These are phyloP conservation scores for Tolypocladium tropicale DNA, from an alignment of 2,329 filamentous ascomycete species.

Conservation along the genomic window DNA sequence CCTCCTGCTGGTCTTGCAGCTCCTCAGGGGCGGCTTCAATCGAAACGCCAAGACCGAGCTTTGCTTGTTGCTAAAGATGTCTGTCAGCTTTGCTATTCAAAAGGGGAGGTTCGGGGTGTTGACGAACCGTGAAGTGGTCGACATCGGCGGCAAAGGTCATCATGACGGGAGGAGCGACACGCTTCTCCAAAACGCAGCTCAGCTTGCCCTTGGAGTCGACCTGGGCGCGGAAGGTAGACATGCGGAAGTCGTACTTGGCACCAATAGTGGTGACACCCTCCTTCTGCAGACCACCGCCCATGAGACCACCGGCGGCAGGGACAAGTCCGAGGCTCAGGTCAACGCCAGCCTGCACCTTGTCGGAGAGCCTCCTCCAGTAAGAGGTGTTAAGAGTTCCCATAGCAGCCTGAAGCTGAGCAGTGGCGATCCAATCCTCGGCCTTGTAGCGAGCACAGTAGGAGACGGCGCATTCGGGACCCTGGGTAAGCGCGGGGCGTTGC, in stretches of 20 bases:
- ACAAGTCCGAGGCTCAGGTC: slow-evolving; percentile 85
- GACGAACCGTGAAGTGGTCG: slow-evolving; percentile 87
- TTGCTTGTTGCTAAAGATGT: slow-evolving; percentile 68
- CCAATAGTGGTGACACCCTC: slow-evolving; percentile 88
- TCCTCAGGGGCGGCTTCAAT: slow-evolving; percentile 80
- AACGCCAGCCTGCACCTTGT: slow-evolving; percentile 92
- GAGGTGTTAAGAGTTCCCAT: slow-evolving; percentile 82
- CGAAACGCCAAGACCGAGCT: slow-evolving; percentile 88
- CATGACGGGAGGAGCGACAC: slow-evolving; percentile 82
- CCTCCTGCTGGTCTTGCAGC: slow-evolving; percentile 74
- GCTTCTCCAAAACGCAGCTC: slow-evolving; percentile 88
- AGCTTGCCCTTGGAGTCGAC: slow-evolving; percentile 93
- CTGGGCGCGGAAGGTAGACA: slow-evolving; percentile 91
- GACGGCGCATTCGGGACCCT: slow-evolving; percentile 81
- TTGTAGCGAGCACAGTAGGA: slow-evolving; percentile 92
- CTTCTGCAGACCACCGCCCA: slow-evolving; percentile 67
- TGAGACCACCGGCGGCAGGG: slow-evolving; percentile 53
- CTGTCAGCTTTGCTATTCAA: slow-evolving; percentile 11
- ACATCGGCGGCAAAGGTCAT: slow-evolving; percentile 95
- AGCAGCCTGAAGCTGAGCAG: slow-evolving; percentile 70
- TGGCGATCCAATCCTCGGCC: slow-evolving; percentile 84
- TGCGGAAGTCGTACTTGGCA: slow-evolving; percentile 96
- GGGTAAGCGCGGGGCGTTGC: slow-evolving; percentile 75
- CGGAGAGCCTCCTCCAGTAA: slow-evolving; percentile 88
- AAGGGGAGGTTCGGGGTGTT: not conserved